Evolutionary conservation across 1,284 basidiomycete genomes (phyloP), one percentile per base, ranked within the genome.

Genomic region (Malassezia pachydermatis): DNA sequence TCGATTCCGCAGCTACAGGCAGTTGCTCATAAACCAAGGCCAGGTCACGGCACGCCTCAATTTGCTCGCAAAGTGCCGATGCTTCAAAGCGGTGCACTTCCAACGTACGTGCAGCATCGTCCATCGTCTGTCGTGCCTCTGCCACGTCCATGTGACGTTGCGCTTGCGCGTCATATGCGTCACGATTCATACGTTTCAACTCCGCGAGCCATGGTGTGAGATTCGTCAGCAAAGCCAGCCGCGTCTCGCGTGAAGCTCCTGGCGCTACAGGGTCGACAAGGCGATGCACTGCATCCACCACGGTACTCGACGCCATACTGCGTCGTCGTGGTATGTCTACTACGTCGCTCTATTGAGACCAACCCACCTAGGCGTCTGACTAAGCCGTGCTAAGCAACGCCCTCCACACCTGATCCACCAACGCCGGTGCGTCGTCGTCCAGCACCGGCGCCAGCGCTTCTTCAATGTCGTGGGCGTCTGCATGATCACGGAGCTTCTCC

Each of bases 381-480:
- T 19, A 5, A 25, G 5, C 42, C n/a, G n/a, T n/a, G n/a, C n/a
- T 10, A 8, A 69, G 25, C n/a, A 69, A 41, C 8, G 55, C 46
- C 4, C 59, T 50, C 66, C 66, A 69, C 7, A 67, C 51, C 40
- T 51, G 55, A 14, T 47, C 60, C 24, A 69, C 65, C 22, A 69
- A 52, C 2, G 51, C 39, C 38, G 51, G 49, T 10, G 63, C 64
- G 48, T 69, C 66, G 20, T 68, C 65, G 23, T 58, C 66, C 42
- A 69, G 45, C 52, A 69, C 66, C 2, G 63, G 64, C 45, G 63
- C 65, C 9, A 69, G 52, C 16, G 48, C 52, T 9, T 60, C 57
- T 16, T 60, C 55, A 2, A 69, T 19, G 8, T 44, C 55, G 1
- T 32, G n/a, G 2, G 65, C 62, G 3, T 35, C 16, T 19, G 34